Evolutionary conservation across 148 eudicot species (phyloP), one percentile per base, ranked within the genome.

Genomic region (Diospyros kaki): DNA sequence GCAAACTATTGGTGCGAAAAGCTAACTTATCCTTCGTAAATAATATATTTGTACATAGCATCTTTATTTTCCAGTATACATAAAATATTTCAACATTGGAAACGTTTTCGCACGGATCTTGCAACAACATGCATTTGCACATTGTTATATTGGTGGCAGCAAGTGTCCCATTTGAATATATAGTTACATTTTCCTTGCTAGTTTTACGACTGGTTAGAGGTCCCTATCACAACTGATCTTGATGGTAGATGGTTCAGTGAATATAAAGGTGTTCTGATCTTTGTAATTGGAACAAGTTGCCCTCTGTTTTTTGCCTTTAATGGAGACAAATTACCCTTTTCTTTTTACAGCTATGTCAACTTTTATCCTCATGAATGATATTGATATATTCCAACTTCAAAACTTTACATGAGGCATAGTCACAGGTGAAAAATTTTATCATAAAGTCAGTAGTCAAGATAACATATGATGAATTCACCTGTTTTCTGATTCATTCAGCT

Each of bases 1-100:
- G 83, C 97, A 92, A 78, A 95, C 96, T 61, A 90, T 95, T 75
- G 96, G 97, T 95, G 75, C 42, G 75, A 75, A 65, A 64, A 64
- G 28, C 52, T 73, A 39, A 72, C 43, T 71, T 42, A 45, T 68
- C 66, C 40, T 72, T 61, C 13, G 7, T 4, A 48, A 5, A 63
- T 71, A 12, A 54, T 66, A n/a, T 58, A 14, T 28, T 13, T 39
- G 5, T 2, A 71, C 68, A 75, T 5, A 51, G 42, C n/a, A 62
- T 70, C 50, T 69, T 1, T 42, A 15, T 69, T 18, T 65, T 17
- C 50, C 10, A 42, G 9, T 67, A 12, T 58, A 44, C 42, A 5
- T 17, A 55, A 61, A 40, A 46, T 70, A 14, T 42, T 41, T 1
- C 14, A 42, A 44, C 39, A 2, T 72, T 7, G 4, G 6, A 17